These are phyloP conservation scores for Rhododendron kiyosumense DNA, from an alignment of 148 eudicot genomes.

Conservation along the genomic window DNA sequence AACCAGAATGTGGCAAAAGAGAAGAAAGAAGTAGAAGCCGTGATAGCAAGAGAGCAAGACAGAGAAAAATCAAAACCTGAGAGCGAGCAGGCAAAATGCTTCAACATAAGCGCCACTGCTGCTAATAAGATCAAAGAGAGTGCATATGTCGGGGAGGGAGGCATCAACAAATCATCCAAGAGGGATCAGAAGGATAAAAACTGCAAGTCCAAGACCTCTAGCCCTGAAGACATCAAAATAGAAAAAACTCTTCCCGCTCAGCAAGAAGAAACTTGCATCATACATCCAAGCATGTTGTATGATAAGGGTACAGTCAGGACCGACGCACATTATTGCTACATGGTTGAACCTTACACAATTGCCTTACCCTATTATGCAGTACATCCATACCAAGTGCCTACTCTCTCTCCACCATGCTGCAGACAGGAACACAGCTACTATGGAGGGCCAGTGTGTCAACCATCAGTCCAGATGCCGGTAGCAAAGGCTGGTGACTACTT, in stretches of 20 bases:
- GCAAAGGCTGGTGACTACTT: slow-evolving; percentile 8
- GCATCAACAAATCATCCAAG: not conserved
- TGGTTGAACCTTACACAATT: not conserved
- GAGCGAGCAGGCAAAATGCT: slow-evolving; percentile 2
- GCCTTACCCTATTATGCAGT: not conserved
- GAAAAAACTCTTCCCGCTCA: not conserved
- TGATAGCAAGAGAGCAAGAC: slow-evolving; percentile 5
- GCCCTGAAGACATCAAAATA: not conserved
- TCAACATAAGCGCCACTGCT: not conserved
- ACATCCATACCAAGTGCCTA: slow-evolving; percentile 1
- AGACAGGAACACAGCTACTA: not conserved
- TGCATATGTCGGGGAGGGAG: not conserved
- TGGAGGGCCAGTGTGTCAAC: not conserved
- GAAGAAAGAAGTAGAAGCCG: not conserved
- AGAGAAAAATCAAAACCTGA: not conserved
- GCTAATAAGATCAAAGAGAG: not conserved
- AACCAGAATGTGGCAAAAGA: not conserved
- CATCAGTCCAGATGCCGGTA: not conserved
- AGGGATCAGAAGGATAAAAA: not conserved
- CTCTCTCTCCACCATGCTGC: not conserved
- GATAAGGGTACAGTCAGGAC: not conserved
- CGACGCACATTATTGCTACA: not conserved
- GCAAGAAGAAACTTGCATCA: not conserved
- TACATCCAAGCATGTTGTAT: slow-evolving; percentile 5
- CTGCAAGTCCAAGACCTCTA: not conserved